Evolutionary conservation across 495 filamentous ascomycete genomes (phyloP).

Genomic region (Lepraria neglecta): DNA sequence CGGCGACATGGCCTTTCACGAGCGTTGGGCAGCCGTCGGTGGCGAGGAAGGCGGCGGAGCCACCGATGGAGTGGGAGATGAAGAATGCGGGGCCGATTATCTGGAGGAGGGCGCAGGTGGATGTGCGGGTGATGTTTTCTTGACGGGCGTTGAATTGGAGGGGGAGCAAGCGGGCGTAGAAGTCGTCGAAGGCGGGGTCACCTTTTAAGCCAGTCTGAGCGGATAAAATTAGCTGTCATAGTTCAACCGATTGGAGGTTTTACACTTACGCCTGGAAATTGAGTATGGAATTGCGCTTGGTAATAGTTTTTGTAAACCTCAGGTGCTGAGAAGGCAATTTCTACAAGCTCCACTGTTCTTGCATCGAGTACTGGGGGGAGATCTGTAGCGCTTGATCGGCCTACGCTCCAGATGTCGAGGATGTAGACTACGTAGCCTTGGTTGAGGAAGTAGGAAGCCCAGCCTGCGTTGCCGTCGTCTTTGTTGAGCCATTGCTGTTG

Average conservation of each 20-base stretch:
- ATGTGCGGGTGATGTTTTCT: slow-evolving; percentile 27
- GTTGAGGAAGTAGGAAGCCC: slow-evolving; percentile 42
- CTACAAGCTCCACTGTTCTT: slow-evolving; percentile 33
- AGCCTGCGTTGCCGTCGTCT: slow-evolving; percentile 43
- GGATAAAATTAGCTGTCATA: no score
- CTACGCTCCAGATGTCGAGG: slow-evolving; percentile 38
- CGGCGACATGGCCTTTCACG: slow-evolving; percentile 30
- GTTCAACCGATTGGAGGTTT: no score
- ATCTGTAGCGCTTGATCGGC: slow-evolving; percentile 30
- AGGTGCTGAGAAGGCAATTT: slow-evolving; percentile 39
- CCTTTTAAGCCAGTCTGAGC: slow-evolving; percentile 37
- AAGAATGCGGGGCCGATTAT: slow-evolving; percentile 31
- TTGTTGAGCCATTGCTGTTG: slow-evolving; percentile 34
- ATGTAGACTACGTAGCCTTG: slow-evolving; percentile 44
- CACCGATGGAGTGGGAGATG: slow-evolving; percentile 32
- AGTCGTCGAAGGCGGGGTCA: slow-evolving; percentile 45
- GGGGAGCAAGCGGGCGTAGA: slow-evolving; percentile 33
- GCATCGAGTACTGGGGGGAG: slow-evolving; percentile 31
- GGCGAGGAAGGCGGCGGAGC: slow-evolving; percentile 33
- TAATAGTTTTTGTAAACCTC: slow-evolving; percentile 37
- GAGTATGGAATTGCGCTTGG: slow-evolving; percentile 42
- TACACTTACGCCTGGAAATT: slow-evolving; percentile 42
- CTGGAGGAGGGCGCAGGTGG: slow-evolving; percentile 33
- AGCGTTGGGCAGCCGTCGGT: slow-evolving; percentile 30
- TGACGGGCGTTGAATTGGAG: slow-evolving; percentile 19